Evolutionary conservation across 2,329 filamentous ascomycete genomes (phyloP), one percentile per base, ranked within the genome.

Genomic region (Trichoderma simmonsii): DNA sequence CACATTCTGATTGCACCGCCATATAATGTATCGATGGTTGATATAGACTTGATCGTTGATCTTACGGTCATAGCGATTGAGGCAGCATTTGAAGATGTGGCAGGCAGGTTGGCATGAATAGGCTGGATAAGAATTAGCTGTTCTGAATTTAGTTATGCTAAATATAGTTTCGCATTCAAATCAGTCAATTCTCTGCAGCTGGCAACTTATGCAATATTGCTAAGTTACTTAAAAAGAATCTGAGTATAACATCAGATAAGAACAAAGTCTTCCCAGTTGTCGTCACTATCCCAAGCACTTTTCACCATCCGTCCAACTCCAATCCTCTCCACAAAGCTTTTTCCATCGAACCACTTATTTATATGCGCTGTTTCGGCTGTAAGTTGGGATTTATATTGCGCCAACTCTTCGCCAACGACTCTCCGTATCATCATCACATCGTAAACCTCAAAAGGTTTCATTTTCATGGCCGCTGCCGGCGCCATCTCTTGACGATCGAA

Each of bases 401-500:
- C 36, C 26, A 71, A 32, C 32, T 71, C 69, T 4, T 65, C 51
- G 7, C 61, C 61, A 18, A 21, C 30, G 32, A 71, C 7, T 15
- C 69, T 64, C 12, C 48, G 54, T 26, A 71, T 65, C 69, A 71
- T 71, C 69, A 71, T 71, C 18, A 71, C 69, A 32, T 71, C 61
- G 26, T 71, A 71, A 3, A 65, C 61, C 11, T 57, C 61, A 34
- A 71, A 71, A 1, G 69, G 51, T 7, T 59, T 39, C 60, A 64
- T 57, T 57, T 57, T 57, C 6, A 7, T 43, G 5, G 69, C 69
- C 3, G 26, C 34, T 6, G 15, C 39, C 11, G 69, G 61, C 26
- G 61, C 61, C 69, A 71, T 57, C 51, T 71, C 69, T 9, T 71
- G 61, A 4, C 51, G 69, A 48, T 30, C 48, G 26, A 71, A 71